phyloP scores from a whole-genome alignment of 306 rosid species.

The Trichosanthes cucumerina region DNA sequence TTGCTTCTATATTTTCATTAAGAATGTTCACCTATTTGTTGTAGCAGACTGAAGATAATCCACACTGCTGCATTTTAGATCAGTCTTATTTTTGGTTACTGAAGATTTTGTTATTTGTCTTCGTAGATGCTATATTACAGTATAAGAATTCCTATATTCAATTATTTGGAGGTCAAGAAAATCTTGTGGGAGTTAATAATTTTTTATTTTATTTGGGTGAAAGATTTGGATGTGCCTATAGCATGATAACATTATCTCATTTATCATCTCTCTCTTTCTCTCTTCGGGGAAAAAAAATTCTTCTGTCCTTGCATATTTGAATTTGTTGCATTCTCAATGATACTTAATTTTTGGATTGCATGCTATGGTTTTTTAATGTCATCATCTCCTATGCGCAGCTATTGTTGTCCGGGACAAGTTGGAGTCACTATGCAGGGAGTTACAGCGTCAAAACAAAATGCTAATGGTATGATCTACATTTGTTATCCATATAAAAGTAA shows the following conservation, averaged over 20 bases:
- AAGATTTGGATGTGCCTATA: background rate
- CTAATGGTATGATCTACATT: conserved; percentile 53
- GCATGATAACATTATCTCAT: background rate
- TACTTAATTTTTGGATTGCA: background rate
- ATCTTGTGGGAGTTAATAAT: background rate
- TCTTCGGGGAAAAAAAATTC: background rate
- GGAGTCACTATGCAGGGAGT: conserved; percentile 91
- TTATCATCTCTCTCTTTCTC: background rate
- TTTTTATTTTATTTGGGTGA: background rate
- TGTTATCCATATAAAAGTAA: conserved; percentile 7
- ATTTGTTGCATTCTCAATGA: background rate
- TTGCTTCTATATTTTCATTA: background rate
- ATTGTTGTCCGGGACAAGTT: conserved; percentile 82
- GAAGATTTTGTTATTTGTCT: background rate
- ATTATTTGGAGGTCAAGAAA: background rate
- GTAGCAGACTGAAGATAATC: background rate
- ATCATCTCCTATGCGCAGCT: conserved; percentile 34
- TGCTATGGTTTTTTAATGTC: background rate
- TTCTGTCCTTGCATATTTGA: background rate
- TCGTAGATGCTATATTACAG: background rate
- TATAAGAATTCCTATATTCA: background rate
- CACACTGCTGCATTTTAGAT: background rate
- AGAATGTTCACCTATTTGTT: background rate
- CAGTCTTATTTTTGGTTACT: background rate
- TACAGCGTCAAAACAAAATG: conserved; percentile 91